Evolutionary conservation across 2,329 filamentous ascomycete genomes (phyloP).

Genomic region (Magnaporthiopsis poae): DNA sequence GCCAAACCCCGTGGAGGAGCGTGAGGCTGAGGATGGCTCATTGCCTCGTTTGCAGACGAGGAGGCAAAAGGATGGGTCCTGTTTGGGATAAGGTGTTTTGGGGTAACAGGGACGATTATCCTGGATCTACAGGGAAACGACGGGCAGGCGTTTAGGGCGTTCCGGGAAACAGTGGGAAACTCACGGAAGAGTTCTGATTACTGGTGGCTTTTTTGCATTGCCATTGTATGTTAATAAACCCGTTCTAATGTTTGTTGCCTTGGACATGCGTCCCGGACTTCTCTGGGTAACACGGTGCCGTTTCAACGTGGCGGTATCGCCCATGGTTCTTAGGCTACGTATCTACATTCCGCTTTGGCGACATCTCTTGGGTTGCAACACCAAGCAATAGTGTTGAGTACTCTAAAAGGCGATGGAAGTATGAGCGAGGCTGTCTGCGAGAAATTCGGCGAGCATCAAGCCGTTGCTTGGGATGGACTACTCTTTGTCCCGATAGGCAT

Average conservation of each 20-base stretch:
- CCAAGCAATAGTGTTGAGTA: background rate
- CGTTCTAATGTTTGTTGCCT: background rate
- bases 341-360: background rate
- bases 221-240: background rate
- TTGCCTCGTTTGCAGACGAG: background rate
- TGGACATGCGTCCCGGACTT: no score
- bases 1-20: constrained; percentile 64
- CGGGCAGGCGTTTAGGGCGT: background rate
- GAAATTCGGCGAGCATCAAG: background rate
- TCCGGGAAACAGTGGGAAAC: background rate
- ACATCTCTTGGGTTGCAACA: background rate
- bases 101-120: background rate
- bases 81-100: background rate
- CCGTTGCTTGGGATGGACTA: no score
- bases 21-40: background rate
- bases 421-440: background rate
- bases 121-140: background rate
- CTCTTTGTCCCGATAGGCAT: background rate
- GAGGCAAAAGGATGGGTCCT: background rate
- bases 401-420: background rate
- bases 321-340: background rate
- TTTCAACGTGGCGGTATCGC: background rate
- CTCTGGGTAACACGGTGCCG: no score
- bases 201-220: background rate
- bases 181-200: background rate